Percentiles rank a stretch among this genome's conserved stretches.
Evolutionary conservation across 345 rosid species (phyloP).

Genomic region (Dipteronia dyeriana): DNA sequence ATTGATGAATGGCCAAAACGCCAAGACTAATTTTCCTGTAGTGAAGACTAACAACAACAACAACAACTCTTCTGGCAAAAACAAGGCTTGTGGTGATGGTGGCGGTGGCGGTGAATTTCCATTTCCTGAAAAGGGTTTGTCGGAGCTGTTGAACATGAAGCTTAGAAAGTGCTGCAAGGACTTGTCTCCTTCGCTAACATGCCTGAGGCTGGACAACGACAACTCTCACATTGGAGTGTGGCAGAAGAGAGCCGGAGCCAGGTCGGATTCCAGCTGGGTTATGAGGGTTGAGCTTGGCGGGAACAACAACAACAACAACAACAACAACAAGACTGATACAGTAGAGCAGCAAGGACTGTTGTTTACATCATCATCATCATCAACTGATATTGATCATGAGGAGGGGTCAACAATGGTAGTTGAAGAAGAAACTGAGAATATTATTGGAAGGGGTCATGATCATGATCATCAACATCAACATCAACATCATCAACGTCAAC

Average conservation of each 20-base stretch:
- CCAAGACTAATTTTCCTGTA: slow-evolving; percentile 71
- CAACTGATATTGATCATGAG: neutral
- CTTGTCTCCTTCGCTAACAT: slow-evolving; percentile 61
- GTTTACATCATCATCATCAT: slow-evolving; percentile 20
- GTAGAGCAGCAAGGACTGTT: neutral
- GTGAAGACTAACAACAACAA: neutral
- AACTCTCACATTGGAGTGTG: slow-evolving; percentile 76
- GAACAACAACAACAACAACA: too few relatives aligned
- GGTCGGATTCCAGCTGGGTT: slow-evolving; percentile 61
- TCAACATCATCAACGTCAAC: too few relatives aligned
- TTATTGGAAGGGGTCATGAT: slow-evolving; percentile 12
- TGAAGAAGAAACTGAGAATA: slow-evolving; percentile 23
- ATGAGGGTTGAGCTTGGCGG: slow-evolving; percentile 62
- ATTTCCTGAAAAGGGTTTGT: slow-evolving; percentile 40
- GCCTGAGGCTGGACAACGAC: slow-evolving; percentile 67
- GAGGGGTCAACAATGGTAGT: too few relatives aligned
- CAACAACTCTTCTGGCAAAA: neutral
- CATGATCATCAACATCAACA: neutral
- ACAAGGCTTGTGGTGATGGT: neutral
- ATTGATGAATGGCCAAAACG: slow-evolving; percentile 68
- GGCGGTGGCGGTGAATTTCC: slow-evolving; percentile 21
- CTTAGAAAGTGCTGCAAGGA: slow-evolving; percentile 58
- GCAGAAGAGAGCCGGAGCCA: slow-evolving; percentile 68
- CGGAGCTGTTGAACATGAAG: slow-evolving; percentile 56
- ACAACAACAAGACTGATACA: neutral